Conservation (phyloP, 768 basidiomycete genomes). For the Russula brevipes region DNA sequence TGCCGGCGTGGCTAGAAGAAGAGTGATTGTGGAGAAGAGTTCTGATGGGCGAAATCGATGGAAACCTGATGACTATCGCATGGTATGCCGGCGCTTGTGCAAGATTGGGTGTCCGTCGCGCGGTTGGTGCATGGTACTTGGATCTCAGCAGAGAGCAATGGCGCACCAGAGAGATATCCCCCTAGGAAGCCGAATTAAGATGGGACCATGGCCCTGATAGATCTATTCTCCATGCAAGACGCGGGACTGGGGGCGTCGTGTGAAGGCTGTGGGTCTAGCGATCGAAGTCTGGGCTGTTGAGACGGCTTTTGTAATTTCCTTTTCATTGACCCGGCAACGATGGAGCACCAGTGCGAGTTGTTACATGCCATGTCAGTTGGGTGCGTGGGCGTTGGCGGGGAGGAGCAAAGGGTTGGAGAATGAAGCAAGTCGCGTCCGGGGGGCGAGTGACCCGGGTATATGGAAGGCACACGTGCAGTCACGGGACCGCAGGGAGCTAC, state of each 20-base stretch:
- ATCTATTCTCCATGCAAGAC: not conserved
- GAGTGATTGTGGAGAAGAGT: not conserved
- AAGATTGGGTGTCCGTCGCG: no score
- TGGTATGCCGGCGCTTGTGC: not conserved
- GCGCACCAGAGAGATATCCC: not conserved
- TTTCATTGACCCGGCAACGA: no score
- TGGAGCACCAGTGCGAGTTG: no score
- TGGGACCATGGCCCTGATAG: not conserved
- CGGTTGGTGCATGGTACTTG: not conserved
- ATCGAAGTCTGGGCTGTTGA: not conserved
- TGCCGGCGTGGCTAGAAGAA: not conserved
- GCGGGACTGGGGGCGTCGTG: conserved; percentile 12
- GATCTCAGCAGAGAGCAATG: not conserved
- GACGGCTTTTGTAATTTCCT: no score
- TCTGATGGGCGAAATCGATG: conserved; percentile 7
- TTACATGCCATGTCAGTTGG: no score
- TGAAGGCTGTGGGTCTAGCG: not conserved
- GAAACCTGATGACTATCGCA: not conserved
- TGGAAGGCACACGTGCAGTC: no score
- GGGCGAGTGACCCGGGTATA: no score
- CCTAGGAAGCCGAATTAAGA: not conserved
- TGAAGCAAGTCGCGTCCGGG: no score
- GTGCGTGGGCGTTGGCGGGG: no score
- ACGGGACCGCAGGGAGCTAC: no score
- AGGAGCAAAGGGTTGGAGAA: no score